Evolutionary conservation across 148 eudicot species (phyloP), one percentile per base, ranked within the genome.

Genomic region (Chenopodium suecicum): DNA sequence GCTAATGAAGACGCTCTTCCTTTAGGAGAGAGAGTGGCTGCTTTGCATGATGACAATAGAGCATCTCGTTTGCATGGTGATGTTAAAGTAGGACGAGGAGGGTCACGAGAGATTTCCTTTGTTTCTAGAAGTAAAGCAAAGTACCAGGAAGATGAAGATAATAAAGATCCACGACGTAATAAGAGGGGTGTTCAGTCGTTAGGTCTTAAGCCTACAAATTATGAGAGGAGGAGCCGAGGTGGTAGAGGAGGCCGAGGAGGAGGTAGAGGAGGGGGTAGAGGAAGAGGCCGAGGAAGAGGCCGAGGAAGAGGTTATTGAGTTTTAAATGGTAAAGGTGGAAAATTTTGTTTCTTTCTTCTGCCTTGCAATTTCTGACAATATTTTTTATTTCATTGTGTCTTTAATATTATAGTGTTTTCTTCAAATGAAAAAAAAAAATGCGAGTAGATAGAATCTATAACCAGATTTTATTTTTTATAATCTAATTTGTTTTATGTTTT

Each of bases 101-200:
- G 98, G 11, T 96, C 98, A 7, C 82, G 98, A 82, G 98, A 94
- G 85, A 91, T 96, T 54, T 91, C 99, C 27, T 96, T 96, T 10
- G 70, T 85, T 32, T 85, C 98, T 50, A 88, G 87, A 82, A 94
- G 88, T 75, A 85, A 86, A 75, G 90, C 86, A 2, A 92, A 81
- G 83, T 90, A 92, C 75, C 79, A 63, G 83, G 99, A 96, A 86
- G 92, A 95, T 63, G 94, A 92, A 12, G 91, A 80, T 0, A 97
- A 93, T 31, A 81, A 67, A 69, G 92, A 88, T 19, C 80, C 84
- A 63, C 86, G 77, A 7, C 88, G 76, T 25, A 86, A 69, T 20
- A 95, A 91, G 89, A 89, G 99, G 78, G 98, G 98, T 71, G 86
- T 94, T 41, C 94, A 94, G 2, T 91, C 97, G 46, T 78, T 96